Conservation (phyloP, 1,139 yeast genomes). For the Magnusiomyces magnusii region DNA sequence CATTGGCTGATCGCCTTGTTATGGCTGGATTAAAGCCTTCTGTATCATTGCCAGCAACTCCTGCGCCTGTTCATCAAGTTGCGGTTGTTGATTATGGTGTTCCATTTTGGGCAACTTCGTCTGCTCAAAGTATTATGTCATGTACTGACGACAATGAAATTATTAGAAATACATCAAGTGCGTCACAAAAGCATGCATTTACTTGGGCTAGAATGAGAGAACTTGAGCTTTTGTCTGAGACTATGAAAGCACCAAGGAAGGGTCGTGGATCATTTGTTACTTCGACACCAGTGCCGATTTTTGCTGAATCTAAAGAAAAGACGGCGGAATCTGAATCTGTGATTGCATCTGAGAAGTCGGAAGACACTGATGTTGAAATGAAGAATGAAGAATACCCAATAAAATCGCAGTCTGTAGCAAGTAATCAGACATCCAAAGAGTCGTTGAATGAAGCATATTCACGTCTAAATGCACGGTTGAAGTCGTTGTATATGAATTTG, state of each 20-base stretch:
- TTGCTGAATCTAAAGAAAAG: not conserved
- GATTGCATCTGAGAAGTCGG: not conserved
- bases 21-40: not conserved
- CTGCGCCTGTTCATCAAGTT: slow-evolving; percentile 23
- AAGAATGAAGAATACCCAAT: not conserved
- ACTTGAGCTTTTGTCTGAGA: slow-evolving; percentile 39
- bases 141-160: slow-evolving; percentile 56
- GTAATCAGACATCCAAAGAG: not conserved
- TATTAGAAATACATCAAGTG: slow-evolving; percentile 34
- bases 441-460: not conserved
- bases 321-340: not conserved
- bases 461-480: slow-evolving; percentile 41
- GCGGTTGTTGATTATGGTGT: slow-evolving; percentile 32
- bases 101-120: slow-evolving; percentile 33
- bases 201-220: slow-evolving; percentile 53
- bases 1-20: slow-evolving; percentile 20
- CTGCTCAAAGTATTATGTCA: slow-evolving; percentile 36
- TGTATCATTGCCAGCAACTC: slow-evolving; percentile 11
- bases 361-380: not conserved
- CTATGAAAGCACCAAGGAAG: not conserved
- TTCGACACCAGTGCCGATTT: not conserved
- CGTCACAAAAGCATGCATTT: slow-evolving; percentile 36
- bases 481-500: slow-evolving; percentile 42
- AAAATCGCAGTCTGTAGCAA: not conserved
- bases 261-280: slow-evolving; percentile 7